phyloP scores from a whole-genome alignment of 768 basidiomycete genomes.

The Auriscalpium orientale region DNA sequence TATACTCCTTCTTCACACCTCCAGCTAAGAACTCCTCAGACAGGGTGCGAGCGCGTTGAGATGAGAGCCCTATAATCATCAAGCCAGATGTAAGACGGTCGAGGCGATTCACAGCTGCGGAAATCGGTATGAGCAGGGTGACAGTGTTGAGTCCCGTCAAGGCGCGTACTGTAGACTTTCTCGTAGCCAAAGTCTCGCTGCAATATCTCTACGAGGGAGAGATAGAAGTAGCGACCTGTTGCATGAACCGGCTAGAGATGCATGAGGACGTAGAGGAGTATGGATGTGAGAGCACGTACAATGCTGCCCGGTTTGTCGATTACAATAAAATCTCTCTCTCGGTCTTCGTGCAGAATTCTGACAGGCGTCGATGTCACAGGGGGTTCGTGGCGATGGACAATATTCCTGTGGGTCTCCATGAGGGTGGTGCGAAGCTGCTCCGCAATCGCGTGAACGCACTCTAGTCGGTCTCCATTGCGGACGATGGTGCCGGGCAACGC shows the following conservation, averaged over 20 bases:
- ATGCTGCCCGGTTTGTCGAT: constrained; percentile 97
- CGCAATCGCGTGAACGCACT: constrained; percentile 41
- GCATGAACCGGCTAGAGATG: constrained; percentile 76
- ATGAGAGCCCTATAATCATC: constrained; percentile 83
- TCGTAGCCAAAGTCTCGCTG: constrained; percentile 75
- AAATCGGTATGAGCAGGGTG: background rate
- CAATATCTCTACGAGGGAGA: constrained; percentile 84
- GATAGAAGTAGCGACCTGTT: constrained; percentile 82
- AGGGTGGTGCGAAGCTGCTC: background rate
- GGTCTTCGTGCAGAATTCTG: constrained; percentile 70
- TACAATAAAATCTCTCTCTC: constrained; percentile 76
- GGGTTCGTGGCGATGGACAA: constrained; percentile 96
- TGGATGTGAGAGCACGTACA: constrained; percentile 44
- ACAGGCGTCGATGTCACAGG: constrained; percentile 84
- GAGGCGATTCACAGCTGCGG: constrained; percentile 85
- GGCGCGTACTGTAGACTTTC: constrained; percentile 72
- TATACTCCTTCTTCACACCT: constrained; percentile 83
- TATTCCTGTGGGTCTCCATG: constrained; percentile 48
- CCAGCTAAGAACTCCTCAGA: constrained; percentile 79
- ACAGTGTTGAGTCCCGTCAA: background rate
- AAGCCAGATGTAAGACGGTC: constrained; percentile 92
- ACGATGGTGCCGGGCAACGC: constrained; percentile 76
- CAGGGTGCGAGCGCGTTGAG: constrained; percentile 58
- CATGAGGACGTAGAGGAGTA: background rate
- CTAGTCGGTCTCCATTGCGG: constrained; percentile 81